phyloP scores from a whole-genome alignment of 257 asterid species.

The Lantana camara region DNA sequence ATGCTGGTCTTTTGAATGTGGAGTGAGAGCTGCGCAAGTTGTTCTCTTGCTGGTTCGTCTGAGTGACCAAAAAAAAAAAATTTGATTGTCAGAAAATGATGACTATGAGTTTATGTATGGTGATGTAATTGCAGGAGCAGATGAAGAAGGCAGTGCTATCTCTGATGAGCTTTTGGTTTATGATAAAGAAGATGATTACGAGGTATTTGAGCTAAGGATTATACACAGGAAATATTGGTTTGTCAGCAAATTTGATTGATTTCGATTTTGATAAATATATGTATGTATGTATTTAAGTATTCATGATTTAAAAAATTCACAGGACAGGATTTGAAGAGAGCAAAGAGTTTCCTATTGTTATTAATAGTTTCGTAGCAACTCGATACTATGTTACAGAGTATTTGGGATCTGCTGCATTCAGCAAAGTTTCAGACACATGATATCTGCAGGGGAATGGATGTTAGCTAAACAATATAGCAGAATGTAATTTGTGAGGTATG shows the following conservation, averaged over 20 bases:
- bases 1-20: too few species aligned
- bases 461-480: too few species aligned
- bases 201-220: slow-evolving; percentile 69
- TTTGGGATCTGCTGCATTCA: slow-evolving; percentile 96
- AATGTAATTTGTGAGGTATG: too few species aligned
- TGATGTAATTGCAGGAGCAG: slow-evolving; percentile 31
- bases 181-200: slow-evolving; percentile 73
- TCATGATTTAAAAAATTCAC: slow-evolving; percentile 56
- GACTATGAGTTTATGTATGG: slow-evolving; percentile 30
- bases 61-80: slow-evolving; percentile 35
- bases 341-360: slow-evolving; percentile 82
- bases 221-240: slow-evolving; percentile 94
- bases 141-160: slow-evolving; percentile 45
- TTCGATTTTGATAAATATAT: too few species aligned
- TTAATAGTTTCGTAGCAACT: slow-evolving; percentile 71
- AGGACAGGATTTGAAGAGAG: slow-evolving; percentile 98
- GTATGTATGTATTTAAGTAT: slow-evolving; percentile 56
- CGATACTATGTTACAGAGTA: slow-evolving; percentile 80
- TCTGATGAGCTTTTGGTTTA: slow-evolving; percentile 56
- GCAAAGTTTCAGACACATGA: slow-evolving; percentile 95
- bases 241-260: slow-evolving; percentile 18
- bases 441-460: slow-evolving; percentile 73
- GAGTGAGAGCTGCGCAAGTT: too few species aligned
- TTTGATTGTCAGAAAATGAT: slow-evolving; percentile 26
- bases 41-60: too few species aligned